Percentiles rank a stretch among this genome's conserved stretches.
These are phyloP conservation scores for Pseudogymnoascus sp. DNA, from an alignment of 2,329 filamentous ascomycete species.

Conservation along the genomic window DNA sequence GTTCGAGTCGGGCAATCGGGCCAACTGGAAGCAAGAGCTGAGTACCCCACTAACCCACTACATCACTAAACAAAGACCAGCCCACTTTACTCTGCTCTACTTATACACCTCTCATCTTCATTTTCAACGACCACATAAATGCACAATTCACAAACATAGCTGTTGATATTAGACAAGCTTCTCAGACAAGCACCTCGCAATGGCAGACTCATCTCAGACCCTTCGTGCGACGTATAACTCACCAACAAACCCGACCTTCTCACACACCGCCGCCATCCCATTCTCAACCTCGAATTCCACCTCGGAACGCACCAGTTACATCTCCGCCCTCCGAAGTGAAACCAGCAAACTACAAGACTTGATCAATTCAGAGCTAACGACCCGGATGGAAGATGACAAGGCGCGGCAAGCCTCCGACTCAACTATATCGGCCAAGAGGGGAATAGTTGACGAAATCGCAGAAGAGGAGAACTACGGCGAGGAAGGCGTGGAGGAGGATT, in stretches of 20 bases:
- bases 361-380: conserved; percentile 65
- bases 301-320: conserved; percentile 50
- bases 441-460: conserved; percentile 44
- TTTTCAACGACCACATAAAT: not conserved
- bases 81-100: not conserved
- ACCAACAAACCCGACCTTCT: conserved; percentile 42
- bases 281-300: conserved; percentile 32
- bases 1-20: conserved; percentile 1
- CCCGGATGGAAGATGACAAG: conserved; percentile 69
- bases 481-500: conserved; percentile 64
- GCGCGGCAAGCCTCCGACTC: conserved; percentile 34
- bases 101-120: not conserved
- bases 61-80: not conserved
- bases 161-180: not conserved
- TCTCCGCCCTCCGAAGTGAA: conserved; percentile 51
- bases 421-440: conserved; percentile 28
- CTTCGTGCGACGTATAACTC: conserved; percentile 50
- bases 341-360: conserved; percentile 53
- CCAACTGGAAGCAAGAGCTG: not conserved
- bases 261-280: conserved; percentile 32
- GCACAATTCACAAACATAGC: not conserved
- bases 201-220: conserved; percentile 11
- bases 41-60: not conserved
- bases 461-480: conserved; percentile 81
- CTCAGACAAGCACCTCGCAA: not conserved